Percentiles rank a stretch among this genome's conserved stretches.
Evolutionary conservation across 2,329 filamentous ascomycete genomes (phyloP).

Genomic region (Neofusicoccum sp.): DNA sequence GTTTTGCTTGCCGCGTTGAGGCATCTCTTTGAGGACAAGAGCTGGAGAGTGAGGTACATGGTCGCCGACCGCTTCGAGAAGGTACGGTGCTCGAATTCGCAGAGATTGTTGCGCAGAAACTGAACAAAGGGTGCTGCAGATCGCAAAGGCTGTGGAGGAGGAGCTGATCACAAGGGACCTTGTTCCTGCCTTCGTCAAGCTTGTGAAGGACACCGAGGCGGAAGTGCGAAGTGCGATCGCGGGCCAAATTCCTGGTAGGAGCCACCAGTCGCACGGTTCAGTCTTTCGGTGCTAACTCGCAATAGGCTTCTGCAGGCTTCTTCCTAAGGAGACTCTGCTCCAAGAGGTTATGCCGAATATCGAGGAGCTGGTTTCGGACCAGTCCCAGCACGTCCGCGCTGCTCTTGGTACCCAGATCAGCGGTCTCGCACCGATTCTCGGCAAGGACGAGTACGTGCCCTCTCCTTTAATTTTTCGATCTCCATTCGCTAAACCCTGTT

Average conservation of each 20-base stretch:
- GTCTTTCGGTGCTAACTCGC: constrained; percentile 27
- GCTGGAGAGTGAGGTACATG: constrained; percentile 99
- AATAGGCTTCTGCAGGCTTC: constrained; percentile 84
- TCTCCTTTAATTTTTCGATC: constrained; percentile 17
- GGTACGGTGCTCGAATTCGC: constrained; percentile 47
- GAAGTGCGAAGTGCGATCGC: constrained; percentile 96
- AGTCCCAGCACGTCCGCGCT: constrained; percentile 93
- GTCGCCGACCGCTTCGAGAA: constrained; percentile 98
- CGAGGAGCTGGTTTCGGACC: constrained; percentile 93
- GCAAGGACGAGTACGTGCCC: constrained; percentile 86
- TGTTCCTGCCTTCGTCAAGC: constrained; percentile 94
- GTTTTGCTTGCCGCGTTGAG: constrained; percentile 87
- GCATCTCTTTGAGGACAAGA: constrained; percentile 97
- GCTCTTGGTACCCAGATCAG: constrained; percentile 96
- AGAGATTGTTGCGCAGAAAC: constrained; percentile 20
- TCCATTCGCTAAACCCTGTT: constrained; percentile 5
- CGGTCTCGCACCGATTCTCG: constrained; percentile 91
- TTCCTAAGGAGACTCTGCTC: constrained; percentile 83
- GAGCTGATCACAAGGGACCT: constrained; percentile 92
- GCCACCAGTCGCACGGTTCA: constrained; percentile 4
- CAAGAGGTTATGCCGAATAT: constrained; percentile 96
- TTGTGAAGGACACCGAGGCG: constrained; percentile 95
- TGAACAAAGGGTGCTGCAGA: constrained; percentile 55
- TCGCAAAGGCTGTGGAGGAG: constrained; percentile 96
- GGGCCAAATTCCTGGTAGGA: constrained; percentile 82